Evolutionary conservation across 2,329 filamentous ascomycete genomes (phyloP).

Genomic region (Paecilomyces dactylethromorphus): DNA sequence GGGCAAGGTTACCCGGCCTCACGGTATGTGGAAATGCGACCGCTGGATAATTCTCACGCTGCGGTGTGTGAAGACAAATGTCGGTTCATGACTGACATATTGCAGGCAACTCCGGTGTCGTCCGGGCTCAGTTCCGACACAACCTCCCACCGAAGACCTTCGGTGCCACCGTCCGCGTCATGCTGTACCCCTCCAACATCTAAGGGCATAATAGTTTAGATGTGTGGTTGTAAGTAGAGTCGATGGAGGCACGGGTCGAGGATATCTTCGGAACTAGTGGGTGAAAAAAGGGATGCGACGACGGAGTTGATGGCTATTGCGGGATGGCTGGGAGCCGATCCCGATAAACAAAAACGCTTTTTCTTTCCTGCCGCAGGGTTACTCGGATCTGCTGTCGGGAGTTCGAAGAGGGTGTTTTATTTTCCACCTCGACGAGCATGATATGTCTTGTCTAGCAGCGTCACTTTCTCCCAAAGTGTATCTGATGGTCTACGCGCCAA

Average conservation of each 20-base stretch:
- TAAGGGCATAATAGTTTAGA: slow-evolving; percentile 49
- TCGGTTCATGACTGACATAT: slow-evolving; percentile 2
- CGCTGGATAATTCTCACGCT: slow-evolving; percentile 1
- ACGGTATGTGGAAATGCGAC: slow-evolving; percentile 57
- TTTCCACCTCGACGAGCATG: slow-evolving; percentile 18
- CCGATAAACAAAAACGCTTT: slow-evolving; percentile 16
- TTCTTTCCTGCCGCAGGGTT: slow-evolving; percentile 21
- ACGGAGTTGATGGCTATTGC: slow-evolving; percentile 30
- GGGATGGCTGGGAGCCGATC: slow-evolving; percentile 8
- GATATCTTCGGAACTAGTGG: slow-evolving; percentile 10
- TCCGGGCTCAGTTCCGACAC: slow-evolving; percentile 93
- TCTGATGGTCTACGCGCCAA: slow-evolving; percentile 29
- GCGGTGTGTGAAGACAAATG: background rate
- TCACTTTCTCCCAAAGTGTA: slow-evolving; percentile 25
- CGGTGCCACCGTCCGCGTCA: slow-evolving; percentile 91
- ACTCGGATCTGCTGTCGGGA: slow-evolving; percentile 18
- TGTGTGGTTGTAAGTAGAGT: slow-evolving; percentile 17
- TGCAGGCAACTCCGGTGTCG: slow-evolving; percentile 91
- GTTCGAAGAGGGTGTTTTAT: slow-evolving; percentile 16
- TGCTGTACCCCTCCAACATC: slow-evolving; percentile 98
- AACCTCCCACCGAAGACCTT: slow-evolving; percentile 96
- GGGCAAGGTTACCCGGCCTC: slow-evolving; percentile 94
- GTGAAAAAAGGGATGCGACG: slow-evolving; percentile 18
- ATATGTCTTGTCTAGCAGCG: slow-evolving; percentile 21
- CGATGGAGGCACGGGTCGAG: slow-evolving; percentile 29